Conservation (phyloP, 371 early-diverging fungal genomes). For the Mucor saturninus region DNA sequence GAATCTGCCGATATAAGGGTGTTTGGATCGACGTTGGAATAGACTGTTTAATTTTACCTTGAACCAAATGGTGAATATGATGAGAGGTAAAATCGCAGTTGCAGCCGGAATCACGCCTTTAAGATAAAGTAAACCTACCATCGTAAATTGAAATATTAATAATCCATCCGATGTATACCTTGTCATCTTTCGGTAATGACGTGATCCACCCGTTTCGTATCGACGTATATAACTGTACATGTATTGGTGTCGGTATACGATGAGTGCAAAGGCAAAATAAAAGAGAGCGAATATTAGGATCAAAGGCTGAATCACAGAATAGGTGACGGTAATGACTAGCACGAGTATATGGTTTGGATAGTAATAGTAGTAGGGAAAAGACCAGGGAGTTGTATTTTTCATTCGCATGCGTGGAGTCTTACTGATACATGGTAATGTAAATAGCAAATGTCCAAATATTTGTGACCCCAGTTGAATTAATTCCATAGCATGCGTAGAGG, state of each 20-base stretch:
- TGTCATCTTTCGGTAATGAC: conserved; percentile 76
- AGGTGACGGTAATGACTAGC: conserved; percentile 84
- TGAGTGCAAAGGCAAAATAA: conserved; percentile 76
- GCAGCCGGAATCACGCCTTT: conserved; percentile 55
- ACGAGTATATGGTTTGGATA: conserved; percentile 78
- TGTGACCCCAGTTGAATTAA: conserved; percentile 69
- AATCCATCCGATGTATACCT: conserved; percentile 81
- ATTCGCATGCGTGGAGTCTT: conserved; percentile 74
- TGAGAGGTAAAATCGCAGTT: conserved; percentile 47
- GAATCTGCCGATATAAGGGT: conserved; percentile 47
- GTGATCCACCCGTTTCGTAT: conserved; percentile 81
- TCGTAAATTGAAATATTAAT: conserved; percentile 84
- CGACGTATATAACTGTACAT: conserved; percentile 85
- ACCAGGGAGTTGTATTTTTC: conserved; percentile 62
- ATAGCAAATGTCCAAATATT: conserved; percentile 55
- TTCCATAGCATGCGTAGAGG: conserved; percentile 73
- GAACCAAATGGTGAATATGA: conserved; percentile 58
- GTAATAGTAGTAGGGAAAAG: conserved; percentile 69
- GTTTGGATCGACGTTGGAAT: conserved; percentile 49
- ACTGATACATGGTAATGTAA: conserved; percentile 57
- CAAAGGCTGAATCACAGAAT: conserved; percentile 87
- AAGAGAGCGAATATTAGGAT: conserved; percentile 79
- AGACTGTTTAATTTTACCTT: conserved; percentile 51
- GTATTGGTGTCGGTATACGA: conserved; percentile 81
- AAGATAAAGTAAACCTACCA: conserved; percentile 78